A percentile compares a stretch with the other conserved stretches of the same genome.
phyloP scores from a whole-genome alignment of 768 basidiomycete genomes.

The Leccinum ochraceum region DNA sequence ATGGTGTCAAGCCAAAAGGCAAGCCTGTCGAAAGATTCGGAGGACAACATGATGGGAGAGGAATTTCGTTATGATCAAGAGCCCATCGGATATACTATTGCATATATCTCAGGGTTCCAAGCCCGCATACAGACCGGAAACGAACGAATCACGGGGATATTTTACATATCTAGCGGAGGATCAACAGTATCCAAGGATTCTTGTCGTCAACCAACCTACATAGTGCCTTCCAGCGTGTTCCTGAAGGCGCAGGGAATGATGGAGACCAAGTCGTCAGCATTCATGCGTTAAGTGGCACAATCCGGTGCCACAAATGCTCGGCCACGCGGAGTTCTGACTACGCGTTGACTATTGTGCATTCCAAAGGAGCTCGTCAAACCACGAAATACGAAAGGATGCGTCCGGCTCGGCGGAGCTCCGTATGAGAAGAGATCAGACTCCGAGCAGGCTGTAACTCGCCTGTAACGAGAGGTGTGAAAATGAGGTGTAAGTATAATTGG shows the following conservation, averaged over 20 bases:
- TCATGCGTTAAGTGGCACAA: neutral
- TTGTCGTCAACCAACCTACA: neutral
- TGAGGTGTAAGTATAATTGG: neutral
- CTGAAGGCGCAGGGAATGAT: neutral
- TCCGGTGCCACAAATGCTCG: neutral
- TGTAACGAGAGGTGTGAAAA: neutral
- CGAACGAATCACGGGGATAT: neutral
- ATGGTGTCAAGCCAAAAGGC: slow-evolving; percentile 26
- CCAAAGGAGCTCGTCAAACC: neutral
- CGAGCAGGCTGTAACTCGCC: neutral
- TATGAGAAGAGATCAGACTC: neutral
- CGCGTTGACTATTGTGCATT: neutral
- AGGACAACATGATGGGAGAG: neutral
- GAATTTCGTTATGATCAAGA: neutral
- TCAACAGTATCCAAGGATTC: neutral
- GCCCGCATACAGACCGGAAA: neutral
- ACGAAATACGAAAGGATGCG: neutral
- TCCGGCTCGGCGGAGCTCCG: neutral
- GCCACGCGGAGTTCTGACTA: neutral
- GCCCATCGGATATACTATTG: neutral
- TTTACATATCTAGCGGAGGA: neutral
- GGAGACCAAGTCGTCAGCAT: neutral
- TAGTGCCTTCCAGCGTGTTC: neutral
- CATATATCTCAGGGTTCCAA: neutral
- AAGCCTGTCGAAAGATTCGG: neutral